phyloP scores from a whole-genome alignment of 371 early-diverging fungal genomes.

The Syncephalis plumigaleata region DNA sequence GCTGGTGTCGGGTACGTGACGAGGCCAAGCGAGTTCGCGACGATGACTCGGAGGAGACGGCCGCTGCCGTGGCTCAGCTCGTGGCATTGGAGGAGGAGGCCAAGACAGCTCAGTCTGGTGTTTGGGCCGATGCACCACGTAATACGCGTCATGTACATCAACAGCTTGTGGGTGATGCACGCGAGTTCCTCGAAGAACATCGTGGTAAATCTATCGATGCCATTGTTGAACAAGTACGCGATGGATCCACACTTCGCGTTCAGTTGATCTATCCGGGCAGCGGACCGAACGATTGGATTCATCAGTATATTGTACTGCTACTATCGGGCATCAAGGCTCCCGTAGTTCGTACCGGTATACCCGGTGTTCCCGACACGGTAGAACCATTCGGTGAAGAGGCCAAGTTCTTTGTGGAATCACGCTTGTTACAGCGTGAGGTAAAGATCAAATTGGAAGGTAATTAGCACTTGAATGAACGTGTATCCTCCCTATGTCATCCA shows the following conservation, averaged over 20 bases:
- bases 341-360: constrained; percentile 51
- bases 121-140: constrained; percentile 41
- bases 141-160: background rate
- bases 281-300: constrained; percentile 11
- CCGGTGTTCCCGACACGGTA: constrained; percentile 45
- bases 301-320: constrained; percentile 57
- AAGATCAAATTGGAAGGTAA: constrained; percentile 59
- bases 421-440: constrained; percentile 81
- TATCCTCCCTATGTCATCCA: too few species aligned
- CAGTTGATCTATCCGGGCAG: constrained; percentile 39
- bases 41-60: constrained; percentile 17
- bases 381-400: constrained; percentile 91
- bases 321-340: constrained; percentile 85
- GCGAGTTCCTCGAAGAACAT: constrained; percentile 44
- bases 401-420: constrained; percentile 75
- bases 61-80: constrained; percentile 36
- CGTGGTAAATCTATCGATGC: constrained; percentile 25
- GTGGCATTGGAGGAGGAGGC: constrained; percentile 54
- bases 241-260: constrained; percentile 76
- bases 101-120: constrained; percentile 43
- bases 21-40: constrained; percentile 9
- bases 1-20: constrained; percentile 71
- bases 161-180: constrained; percentile 7
- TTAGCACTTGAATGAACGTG: constrained; percentile 1
- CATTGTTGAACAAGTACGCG: constrained; percentile 84